Evolutionary conservation across 2,329 filamentous ascomycete species (phyloP).

Genomic region (Exophiala oligosperma): DNA sequence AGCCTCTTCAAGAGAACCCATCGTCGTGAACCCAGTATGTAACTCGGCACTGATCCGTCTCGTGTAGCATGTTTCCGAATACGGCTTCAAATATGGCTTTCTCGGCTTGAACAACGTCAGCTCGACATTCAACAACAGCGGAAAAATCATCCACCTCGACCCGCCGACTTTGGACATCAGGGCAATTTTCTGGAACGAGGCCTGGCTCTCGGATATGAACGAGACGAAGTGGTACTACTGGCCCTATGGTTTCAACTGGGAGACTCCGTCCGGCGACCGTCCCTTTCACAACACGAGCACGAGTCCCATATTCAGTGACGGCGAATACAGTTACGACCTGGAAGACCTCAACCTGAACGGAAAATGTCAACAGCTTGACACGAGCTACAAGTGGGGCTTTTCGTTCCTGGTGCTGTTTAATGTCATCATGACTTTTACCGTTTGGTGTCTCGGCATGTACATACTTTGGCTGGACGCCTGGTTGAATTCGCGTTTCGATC

Average conservation of each 20-base stretch:
- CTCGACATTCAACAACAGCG: constrained; percentile 16
- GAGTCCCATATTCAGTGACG: constrained; percentile 9
- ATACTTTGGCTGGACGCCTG: constrained; percentile 38
- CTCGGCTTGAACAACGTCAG: constrained; percentile 7
- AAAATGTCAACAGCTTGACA: constrained; percentile 19
- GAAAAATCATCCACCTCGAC: constrained; percentile 5
- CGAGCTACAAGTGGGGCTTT: constrained; percentile 42
- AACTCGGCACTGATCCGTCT: neutral
- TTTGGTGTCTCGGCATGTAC: constrained; percentile 37
- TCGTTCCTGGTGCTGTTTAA: constrained; percentile 35
- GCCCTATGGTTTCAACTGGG: constrained; percentile 9
- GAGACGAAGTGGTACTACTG: constrained; percentile 1
- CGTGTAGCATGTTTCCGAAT: constrained; percentile 9
- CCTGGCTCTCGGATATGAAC: neutral
- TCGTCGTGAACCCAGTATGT: no score
- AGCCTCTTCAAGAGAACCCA: neutral
- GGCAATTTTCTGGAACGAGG: constrained; percentile 14
- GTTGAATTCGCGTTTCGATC: constrained; percentile 30
- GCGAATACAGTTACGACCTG: constrained; percentile 8
- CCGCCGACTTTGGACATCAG: constrained; percentile 12
- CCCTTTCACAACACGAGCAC: constrained; percentile 6
- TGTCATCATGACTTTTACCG: constrained; percentile 34
- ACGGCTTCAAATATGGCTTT: constrained; percentile 9
- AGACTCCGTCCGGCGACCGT: neutral
- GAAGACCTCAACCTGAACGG: constrained; percentile 10